These are phyloP conservation scores for Boletus insuetus DNA, from an alignment of 768 basidiomycete genomes.

Conservation along the genomic window DNA sequence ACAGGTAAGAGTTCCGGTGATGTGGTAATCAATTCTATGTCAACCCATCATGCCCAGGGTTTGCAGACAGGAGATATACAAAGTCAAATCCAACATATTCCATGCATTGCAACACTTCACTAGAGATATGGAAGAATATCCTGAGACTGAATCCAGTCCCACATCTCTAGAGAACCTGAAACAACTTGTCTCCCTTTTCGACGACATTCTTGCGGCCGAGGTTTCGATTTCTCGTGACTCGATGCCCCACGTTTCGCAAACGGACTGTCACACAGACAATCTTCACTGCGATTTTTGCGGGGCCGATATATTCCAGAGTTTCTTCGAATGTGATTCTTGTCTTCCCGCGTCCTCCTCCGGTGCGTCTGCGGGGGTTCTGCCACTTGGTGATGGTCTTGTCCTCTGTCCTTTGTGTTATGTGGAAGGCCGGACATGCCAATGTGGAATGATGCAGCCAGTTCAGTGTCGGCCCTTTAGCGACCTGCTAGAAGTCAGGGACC, in stretches of 20 bases:
- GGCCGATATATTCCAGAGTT: slow-evolving; percentile 78
- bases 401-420: slow-evolving; percentile 73
- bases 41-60: slow-evolving; percentile 45
- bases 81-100: slow-evolving; percentile 65
- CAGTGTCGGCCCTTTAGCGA: slow-evolving; percentile 52
- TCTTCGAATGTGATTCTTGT: slow-evolving; percentile 66
- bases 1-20: slow-evolving; percentile 46
- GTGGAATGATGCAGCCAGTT: slow-evolving; percentile 56
- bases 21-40: neutral
- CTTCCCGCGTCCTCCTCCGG: slow-evolving; percentile 20
- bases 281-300: slow-evolving; percentile 77
- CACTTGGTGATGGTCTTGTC: slow-evolving; percentile 43
- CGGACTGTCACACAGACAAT: slow-evolving; percentile 23
- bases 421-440: slow-evolving; percentile 74
- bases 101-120: slow-evolving; percentile 45
- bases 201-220: slow-evolving; percentile 43
- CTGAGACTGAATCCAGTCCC: neutral
- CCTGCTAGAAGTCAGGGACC: slow-evolving; percentile 44
- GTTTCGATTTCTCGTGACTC: slow-evolving; percentile 40
- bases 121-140: slow-evolving; percentile 1
- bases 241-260: slow-evolving; percentile 30
- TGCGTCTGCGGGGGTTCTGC: slow-evolving; percentile 12
- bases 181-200: slow-evolving; percentile 45
- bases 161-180: slow-evolving; percentile 25
- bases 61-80: slow-evolving; percentile 77